phyloP scores from a whole-genome alignment of 176 grass and related monocot species.

The Cenchrus purpureus region DNA sequence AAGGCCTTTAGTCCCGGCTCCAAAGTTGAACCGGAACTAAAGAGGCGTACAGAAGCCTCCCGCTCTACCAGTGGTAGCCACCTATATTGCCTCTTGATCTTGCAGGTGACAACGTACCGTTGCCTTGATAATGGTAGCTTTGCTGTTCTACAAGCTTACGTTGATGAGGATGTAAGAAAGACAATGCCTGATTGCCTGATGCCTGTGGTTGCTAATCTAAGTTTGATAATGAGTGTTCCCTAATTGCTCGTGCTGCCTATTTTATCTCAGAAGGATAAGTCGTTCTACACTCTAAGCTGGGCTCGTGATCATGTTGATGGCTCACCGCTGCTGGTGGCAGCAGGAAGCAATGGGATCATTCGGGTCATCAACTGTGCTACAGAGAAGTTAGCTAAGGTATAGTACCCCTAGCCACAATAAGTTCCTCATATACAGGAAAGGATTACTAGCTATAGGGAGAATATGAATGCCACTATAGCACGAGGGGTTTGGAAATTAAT shows the following conservation, averaged over 20 bases:
- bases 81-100: conserved; percentile 6
- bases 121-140: conserved; percentile 74
- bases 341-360: conserved; percentile 80
- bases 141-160: conserved; percentile 71
- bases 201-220: conserved; percentile 5
- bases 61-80: neutral
- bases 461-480: too few relatives aligned
- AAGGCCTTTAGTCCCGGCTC: too few relatives aligned
- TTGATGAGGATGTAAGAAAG: conserved; percentile 77
- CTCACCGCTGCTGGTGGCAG: conserved; percentile 81
- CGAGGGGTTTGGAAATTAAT: too few relatives aligned
- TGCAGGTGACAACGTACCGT: conserved; percentile 77
- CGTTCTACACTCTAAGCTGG: conserved; percentile 97
- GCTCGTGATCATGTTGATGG: conserved; percentile 75
- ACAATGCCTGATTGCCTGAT: conserved; percentile 10
- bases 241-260: conserved; percentile 21
- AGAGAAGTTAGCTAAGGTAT: conserved; percentile 86
- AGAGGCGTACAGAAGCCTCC: too few relatives aligned
- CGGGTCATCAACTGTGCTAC: conserved; percentile 85
- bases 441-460: too few relatives aligned
- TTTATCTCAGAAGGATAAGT: conserved; percentile 72
- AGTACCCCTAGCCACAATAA: neutral
- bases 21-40: too few relatives aligned
- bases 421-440: too few relatives aligned
- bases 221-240: conserved; percentile 14